These are phyloP conservation scores for Talaromyces funiculosus DNA, from an alignment of 2,329 filamentous ascomycete genomes.

Conservation along the genomic window DNA sequence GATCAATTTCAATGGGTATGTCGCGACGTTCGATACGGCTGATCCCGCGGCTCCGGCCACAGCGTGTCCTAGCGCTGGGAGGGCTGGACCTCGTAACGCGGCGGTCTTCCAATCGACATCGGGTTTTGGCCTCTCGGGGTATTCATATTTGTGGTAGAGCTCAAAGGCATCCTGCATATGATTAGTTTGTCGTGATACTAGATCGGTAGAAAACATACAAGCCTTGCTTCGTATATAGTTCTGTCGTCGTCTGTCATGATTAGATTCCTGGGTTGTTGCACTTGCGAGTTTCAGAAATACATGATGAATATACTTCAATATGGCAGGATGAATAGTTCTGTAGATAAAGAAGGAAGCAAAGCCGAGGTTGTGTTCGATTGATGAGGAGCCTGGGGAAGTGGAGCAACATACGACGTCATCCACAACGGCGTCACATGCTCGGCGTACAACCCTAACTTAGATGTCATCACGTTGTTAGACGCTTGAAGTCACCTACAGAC, in stretches of 20 bases:
- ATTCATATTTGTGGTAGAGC: constrained; percentile 35
- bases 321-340: not conserved
- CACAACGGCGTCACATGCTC: constrained; percentile 1
- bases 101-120: constrained; percentile 28
- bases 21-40: constrained; percentile 68
- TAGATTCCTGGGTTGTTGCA: not conserved
- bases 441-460: not conserved
- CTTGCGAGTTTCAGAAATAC: not conserved
- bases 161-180: constrained; percentile 16
- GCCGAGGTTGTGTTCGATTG: constrained; percentile 10
- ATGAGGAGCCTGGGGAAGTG: not conserved
- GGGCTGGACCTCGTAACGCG: constrained; percentile 36
- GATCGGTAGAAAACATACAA: not conserved
- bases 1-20: constrained; percentile 77
- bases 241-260: constrained; percentile 12
- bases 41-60: constrained; percentile 72
- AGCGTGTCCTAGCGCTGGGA: constrained; percentile 76
- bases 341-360: not conserved
- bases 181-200: not conserved
- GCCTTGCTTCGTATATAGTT: constrained; percentile 8
- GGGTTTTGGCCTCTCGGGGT: constrained; percentile 20
- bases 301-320: not conserved
- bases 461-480: too few relatives aligned
- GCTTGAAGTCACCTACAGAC: too few relatives aligned
- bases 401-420: not conserved